A percentile compares a stretch with the other conserved stretches of the same genome.
phyloP scores from a whole-genome alignment of 1,139 yeast species.

The Hemisphaericaspora subhashii region DNA sequence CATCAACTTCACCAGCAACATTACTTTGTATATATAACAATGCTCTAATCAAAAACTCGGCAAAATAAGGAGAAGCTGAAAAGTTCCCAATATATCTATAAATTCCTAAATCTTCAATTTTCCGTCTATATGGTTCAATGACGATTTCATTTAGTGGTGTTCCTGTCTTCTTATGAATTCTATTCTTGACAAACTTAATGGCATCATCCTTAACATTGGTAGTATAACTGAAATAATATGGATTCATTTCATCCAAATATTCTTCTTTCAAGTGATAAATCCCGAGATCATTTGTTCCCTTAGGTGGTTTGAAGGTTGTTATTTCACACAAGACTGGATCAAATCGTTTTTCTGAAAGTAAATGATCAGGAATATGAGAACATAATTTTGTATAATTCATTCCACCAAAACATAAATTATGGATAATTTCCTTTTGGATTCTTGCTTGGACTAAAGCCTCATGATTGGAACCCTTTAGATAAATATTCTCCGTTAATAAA shows the following conservation, averaged over 20 bases:
- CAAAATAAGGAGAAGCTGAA: conserved; percentile 52
- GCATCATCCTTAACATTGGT: conserved; percentile 79
- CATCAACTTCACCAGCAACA: conserved; percentile 48
- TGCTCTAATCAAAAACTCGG: conserved; percentile 51
- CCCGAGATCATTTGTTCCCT: conserved; percentile 65
- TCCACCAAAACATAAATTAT: conserved; percentile 73
- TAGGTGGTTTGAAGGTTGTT: conserved; percentile 64
- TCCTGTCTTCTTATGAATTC: conserved; percentile 31
- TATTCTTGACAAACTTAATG: conserved; percentile 55
- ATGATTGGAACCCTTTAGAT: conserved; percentile 51
- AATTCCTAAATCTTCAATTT: conserved; percentile 32
- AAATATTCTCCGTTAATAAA: conserved; percentile 66
- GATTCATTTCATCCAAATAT: conserved; percentile 59
- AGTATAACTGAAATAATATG: conserved; percentile 77
- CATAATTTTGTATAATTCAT: conserved; percentile 71
- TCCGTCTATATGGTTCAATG: conserved; percentile 44
- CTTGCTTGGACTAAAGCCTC: conserved; percentile 53
- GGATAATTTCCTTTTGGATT: conserved; percentile 71
- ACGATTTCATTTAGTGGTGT: conserved; percentile 44
- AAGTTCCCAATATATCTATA: conserved; percentile 40
- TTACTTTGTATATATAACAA: conserved; percentile 42
- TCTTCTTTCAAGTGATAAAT: conserved; percentile 64
- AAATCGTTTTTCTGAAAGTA: conserved; percentile 70
- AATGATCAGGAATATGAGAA: conserved; percentile 71
- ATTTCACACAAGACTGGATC: conserved; percentile 64